phyloP scores from a whole-genome alignment of 1,139 yeast genomes.

The Suhomyces panamericanus region DNA sequence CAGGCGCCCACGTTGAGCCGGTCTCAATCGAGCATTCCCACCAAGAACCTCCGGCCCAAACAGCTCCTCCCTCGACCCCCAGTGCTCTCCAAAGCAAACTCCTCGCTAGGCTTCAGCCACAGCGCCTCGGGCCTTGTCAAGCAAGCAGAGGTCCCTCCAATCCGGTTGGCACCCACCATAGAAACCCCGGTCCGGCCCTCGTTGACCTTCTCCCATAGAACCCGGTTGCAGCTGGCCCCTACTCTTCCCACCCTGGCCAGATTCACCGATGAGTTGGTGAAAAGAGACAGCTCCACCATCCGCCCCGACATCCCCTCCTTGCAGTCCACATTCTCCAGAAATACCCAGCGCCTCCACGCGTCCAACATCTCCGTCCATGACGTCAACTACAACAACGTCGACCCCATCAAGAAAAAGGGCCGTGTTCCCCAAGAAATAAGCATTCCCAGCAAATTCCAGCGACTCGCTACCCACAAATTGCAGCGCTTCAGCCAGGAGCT shows the following conservation, averaged over 20 bases:
- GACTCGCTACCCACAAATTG: background rate
- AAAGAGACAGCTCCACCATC: background rate
- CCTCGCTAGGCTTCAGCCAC: slow-evolving; percentile 40
- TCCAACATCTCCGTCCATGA: slow-evolving; percentile 20
- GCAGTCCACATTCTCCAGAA: slow-evolving; percentile 8
- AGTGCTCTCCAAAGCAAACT: slow-evolving; percentile 36
- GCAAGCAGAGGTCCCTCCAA: background rate
- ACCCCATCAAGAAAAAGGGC: slow-evolving; percentile 33
- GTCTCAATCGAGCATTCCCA: slow-evolving; percentile 31
- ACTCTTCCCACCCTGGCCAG: background rate
- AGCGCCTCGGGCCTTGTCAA: background rate
- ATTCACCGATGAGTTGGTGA: slow-evolving; percentile 5
- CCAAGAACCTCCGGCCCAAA: slow-evolving; percentile 6
- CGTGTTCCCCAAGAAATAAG: background rate
- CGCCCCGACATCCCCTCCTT: slow-evolving; percentile 1
- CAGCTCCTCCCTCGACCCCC: slow-evolving; percentile 25
- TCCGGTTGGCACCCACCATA: background rate
- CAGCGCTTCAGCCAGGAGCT: slow-evolving; percentile 10
- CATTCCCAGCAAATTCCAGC: slow-evolving; percentile 11
- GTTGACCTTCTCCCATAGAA: background rate
- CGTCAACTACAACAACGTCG: slow-evolving; percentile 27
- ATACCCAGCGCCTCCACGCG: slow-evolving; percentile 26
- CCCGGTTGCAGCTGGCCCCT: background rate
- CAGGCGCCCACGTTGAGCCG: slow-evolving; percentile 32
- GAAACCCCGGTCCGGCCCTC: background rate